These are phyloP conservation scores for Carex kokanica DNA, from an alignment of 176 grass and related monocot genomes.

Conservation along the genomic window DNA sequence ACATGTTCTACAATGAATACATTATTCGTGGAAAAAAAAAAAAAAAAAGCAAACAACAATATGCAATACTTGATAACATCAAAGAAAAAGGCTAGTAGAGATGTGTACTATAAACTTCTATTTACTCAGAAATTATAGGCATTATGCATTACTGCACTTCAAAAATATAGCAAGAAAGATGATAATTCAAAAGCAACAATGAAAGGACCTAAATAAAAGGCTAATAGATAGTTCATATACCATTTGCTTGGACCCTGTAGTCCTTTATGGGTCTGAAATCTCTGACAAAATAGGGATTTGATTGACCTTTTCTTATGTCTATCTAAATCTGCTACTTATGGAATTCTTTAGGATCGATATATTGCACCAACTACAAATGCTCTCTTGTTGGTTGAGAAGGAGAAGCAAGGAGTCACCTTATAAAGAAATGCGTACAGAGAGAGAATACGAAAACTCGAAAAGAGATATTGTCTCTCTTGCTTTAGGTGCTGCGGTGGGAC, in stretches of 20 bases:
- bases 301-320: constrained; percentile 18
- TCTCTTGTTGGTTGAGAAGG: constrained; percentile 21
- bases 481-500: constrained; percentile 29
- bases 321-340: neutral
- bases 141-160: neutral
- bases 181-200: neutral
- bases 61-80: too few species aligned
- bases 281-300: constrained; percentile 20
- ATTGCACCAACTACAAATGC: constrained; percentile 8
- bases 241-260: constrained; percentile 22
- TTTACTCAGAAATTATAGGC: constrained; percentile 21
- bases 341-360: neutral
- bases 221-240: neutral
- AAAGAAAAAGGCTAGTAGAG: too few species aligned
- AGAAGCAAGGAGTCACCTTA: constrained; percentile 26
- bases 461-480: constrained; percentile 95
- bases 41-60: too few species aligned
- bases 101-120: constrained; percentile 35
- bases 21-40: neutral
- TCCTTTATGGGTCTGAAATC: constrained; percentile 23
- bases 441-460: constrained; percentile 61
- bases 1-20: constrained; percentile 15
- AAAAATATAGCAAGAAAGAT: neutral
- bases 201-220: neutral
- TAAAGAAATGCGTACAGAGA: constrained; percentile 29